phyloP scores from a whole-genome alignment of 768 basidiomycete species.

The Boletus speciosus region DNA sequence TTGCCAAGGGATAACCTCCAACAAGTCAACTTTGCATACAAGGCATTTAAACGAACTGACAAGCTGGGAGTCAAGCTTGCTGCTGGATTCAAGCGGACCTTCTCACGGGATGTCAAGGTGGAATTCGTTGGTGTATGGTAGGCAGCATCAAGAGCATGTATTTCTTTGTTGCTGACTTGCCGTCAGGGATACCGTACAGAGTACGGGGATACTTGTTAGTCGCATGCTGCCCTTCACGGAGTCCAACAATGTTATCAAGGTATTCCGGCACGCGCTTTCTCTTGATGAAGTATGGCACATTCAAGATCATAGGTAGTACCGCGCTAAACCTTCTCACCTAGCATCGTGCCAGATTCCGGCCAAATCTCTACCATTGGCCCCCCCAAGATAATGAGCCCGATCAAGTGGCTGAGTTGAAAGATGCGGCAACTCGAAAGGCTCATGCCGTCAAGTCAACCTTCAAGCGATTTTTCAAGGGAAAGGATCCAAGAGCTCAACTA shows the following conservation, averaged over 20 bases:
- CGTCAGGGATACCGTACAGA: slow-evolving; percentile 73
- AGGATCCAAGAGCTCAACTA: background rate
- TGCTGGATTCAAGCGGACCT: slow-evolving; percentile 69
- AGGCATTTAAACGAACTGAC: slow-evolving; percentile 58
- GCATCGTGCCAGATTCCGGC: slow-evolving; percentile 64
- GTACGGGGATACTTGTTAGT: slow-evolving; percentile 63
- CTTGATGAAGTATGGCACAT: slow-evolving; percentile 60
- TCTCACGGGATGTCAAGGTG: slow-evolving; percentile 62
- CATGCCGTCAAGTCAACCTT: background rate
- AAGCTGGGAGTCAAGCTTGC: slow-evolving; percentile 43
- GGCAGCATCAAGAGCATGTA: slow-evolving; percentile 10
- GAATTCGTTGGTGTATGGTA: slow-evolving; percentile 82
- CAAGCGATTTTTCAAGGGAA: background rate
- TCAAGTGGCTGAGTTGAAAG: background rate
- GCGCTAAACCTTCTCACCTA: slow-evolving; percentile 27
- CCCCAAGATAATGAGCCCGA: slow-evolving; percentile 28
- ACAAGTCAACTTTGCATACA: slow-evolving; percentile 73
- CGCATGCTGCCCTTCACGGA: slow-evolving; percentile 65
- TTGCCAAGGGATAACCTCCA: slow-evolving; percentile 64
- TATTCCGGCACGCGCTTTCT: slow-evolving; percentile 73
- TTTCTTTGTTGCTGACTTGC: slow-evolving; percentile 1
- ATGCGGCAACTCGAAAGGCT: background rate
- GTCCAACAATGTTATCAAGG: slow-evolving; percentile 58
- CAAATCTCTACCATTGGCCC: slow-evolving; percentile 56
- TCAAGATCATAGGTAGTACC: background rate